Evolutionary conservation across 805 yeast species (phyloP).

Genomic region (Ogataea dorogensis): DNA sequence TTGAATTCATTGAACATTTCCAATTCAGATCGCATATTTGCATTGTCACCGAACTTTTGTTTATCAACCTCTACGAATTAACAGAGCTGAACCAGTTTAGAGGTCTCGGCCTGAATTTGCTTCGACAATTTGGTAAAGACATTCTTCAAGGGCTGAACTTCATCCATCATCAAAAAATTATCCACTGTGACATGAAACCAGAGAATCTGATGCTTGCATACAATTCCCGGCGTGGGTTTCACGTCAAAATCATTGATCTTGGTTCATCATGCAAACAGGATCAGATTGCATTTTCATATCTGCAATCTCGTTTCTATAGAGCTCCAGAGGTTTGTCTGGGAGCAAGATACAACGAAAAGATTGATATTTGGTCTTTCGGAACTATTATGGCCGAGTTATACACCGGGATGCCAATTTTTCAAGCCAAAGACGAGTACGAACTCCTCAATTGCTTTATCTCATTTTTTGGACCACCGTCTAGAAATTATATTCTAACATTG

Average conservation of each 20-base stretch:
- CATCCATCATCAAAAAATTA: slow-evolving; percentile 54
- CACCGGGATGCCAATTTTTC: slow-evolving; percentile 47
- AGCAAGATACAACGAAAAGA: slow-evolving; percentile 51
- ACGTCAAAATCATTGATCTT: slow-evolving; percentile 73
- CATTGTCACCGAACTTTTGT: slow-evolving; percentile 69
- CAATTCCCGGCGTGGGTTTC: slow-evolving; percentile 32
- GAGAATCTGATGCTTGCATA: slow-evolving; percentile 67
- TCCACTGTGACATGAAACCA: slow-evolving; percentile 87
- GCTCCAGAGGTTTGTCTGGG: slow-evolving; percentile 80
- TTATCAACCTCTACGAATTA: slow-evolving; percentile 63
- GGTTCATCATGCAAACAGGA: slow-evolving; percentile 59
- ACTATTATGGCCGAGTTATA: slow-evolving; percentile 89
- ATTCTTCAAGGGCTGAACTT: slow-evolving; percentile 58
- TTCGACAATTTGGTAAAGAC: slow-evolving; percentile 50
- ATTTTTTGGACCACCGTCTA: slow-evolving; percentile 47
- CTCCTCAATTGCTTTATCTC: slow-evolving; percentile 44
- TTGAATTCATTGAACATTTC: slow-evolving; percentile 66
- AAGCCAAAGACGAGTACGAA: slow-evolving; percentile 49
- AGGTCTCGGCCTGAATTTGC: slow-evolving; percentile 45
- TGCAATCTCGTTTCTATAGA: slow-evolving; percentile 68
- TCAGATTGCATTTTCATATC: slow-evolving; percentile 48
- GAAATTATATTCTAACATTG: slow-evolving; percentile 38
- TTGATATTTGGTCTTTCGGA: slow-evolving; percentile 91
- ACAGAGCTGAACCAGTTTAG: slow-evolving; percentile 48
- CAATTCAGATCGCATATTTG: slow-evolving; percentile 81